A percentile compares a stretch with the other conserved stretches of the same genome.
Evolutionary conservation across 1,139 yeast genomes (phyloP).

Genomic region (Hansenula anomala): DNA sequence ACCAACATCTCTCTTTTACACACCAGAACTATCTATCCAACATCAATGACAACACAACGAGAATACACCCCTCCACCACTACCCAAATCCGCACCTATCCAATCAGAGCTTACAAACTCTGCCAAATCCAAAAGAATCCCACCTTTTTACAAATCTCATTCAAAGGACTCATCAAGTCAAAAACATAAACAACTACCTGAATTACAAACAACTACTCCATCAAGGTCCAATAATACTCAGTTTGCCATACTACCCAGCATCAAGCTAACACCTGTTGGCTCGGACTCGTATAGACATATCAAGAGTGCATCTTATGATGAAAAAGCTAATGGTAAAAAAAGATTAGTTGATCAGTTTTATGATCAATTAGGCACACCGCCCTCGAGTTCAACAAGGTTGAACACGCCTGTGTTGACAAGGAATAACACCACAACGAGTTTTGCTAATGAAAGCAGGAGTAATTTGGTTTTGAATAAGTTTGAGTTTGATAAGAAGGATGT

Average conservation of each 20-base stretch:
- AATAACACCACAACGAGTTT: neutral
- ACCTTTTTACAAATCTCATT: neutral
- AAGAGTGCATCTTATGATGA: neutral
- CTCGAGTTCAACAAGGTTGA: neutral
- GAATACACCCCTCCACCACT: neutral
- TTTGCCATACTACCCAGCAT: no score
- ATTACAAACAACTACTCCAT: constrained; percentile 2
- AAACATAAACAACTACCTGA: constrained; percentile 1
- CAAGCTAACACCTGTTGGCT: no score
- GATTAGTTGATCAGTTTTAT: constrained; percentile 18
- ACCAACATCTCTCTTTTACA: no score
- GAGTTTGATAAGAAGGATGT: no score
- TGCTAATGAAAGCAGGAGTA: neutral
- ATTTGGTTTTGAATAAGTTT: neutral
- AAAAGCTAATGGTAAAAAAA: constrained; percentile 6
- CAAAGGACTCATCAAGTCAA: neutral
- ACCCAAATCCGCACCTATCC: constrained; percentile 11
- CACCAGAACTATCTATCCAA: no score
- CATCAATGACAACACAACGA: no score
- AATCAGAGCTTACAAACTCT: constrained; percentile 5
- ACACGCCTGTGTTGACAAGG: neutral
- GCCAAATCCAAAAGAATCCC: constrained; percentile 13
- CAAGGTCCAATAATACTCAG: no score
- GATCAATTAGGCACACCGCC: constrained; percentile 3
- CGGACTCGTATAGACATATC: neutral